A percentile compares a stretch with the other conserved stretches of the same genome.
Evolutionary conservation across 2,329 filamentous ascomycete genomes (phyloP).

Genomic region (Curvularia eragrostidis): DNA sequence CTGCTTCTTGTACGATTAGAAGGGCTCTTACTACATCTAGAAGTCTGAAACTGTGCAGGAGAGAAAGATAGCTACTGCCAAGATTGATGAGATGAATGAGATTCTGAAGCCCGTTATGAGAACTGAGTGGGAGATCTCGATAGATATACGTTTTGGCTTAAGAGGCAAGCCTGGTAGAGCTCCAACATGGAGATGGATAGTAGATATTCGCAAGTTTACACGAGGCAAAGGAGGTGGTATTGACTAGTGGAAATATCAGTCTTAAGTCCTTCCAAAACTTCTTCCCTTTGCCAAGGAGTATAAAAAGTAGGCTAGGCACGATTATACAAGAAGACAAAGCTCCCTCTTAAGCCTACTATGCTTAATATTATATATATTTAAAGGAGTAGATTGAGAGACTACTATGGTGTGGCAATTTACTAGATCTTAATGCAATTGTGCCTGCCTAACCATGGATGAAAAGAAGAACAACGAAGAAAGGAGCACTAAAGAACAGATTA

Average conservation of each 20-base stretch:
- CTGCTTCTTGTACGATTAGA: background rate
- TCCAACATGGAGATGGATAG: background rate
- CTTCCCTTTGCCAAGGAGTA: conserved; percentile 18
- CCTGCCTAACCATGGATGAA: too few relatives aligned
- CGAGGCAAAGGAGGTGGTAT: background rate
- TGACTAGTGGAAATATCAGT: conserved; percentile 16
- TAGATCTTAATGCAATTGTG: too few relatives aligned
- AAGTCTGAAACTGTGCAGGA: conserved; percentile 9
- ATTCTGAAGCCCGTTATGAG: conserved; percentile 15
- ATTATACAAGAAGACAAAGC: conserved; percentile 22
- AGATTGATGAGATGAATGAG: conserved; percentile 15
- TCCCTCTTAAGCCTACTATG: background rate
- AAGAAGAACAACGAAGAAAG: too few relatives aligned
- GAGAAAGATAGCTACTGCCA: conserved; percentile 2
- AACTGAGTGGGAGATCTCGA: conserved; percentile 18
- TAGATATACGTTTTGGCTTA: conserved; percentile 10
- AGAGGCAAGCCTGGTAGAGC: conserved; percentile 6
- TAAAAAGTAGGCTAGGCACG: conserved; percentile 11
- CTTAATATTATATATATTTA: background rate
- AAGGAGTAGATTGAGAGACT: background rate
- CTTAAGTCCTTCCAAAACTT: conserved; percentile 12
- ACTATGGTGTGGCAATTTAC: too few relatives aligned
- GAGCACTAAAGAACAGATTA: too few relatives aligned
- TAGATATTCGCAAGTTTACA: conserved; percentile 3
- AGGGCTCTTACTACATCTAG: conserved; percentile 11